Conservation (phyloP, 2,329 filamentous ascomycete species). For the Chaetomium globosum region DNA sequence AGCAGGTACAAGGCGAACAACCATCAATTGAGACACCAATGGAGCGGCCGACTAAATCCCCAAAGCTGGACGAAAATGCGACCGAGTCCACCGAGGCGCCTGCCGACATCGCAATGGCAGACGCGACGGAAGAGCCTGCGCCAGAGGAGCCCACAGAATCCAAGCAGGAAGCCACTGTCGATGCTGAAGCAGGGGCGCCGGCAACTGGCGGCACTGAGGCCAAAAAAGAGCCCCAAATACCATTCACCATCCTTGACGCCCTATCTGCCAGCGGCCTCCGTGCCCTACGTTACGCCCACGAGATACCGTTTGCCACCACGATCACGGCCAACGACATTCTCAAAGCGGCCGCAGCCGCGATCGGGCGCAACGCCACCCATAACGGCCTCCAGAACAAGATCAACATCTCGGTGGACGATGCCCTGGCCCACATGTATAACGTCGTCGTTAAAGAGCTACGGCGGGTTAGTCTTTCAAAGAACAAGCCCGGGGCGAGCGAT, state of each 20-base stretch:
- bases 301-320: slow-evolving; percentile 80
- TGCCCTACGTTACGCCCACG: slow-evolving; percentile 86
- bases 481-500: slow-evolving; percentile 47
- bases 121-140: slow-evolving; percentile 22
- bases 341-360: slow-evolving; percentile 73
- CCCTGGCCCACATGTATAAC: slow-evolving; percentile 87
- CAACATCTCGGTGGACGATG: slow-evolving; percentile 75
- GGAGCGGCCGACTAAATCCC: slow-evolving; percentile 38
- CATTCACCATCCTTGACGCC: slow-evolving; percentile 88
- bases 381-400: slow-evolving; percentile 76
- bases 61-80: slow-evolving; percentile 33
- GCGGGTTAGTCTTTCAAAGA: slow-evolving; percentile 42
- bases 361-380: slow-evolving; percentile 80
- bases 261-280: slow-evolving; percentile 91
- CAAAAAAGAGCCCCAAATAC: slow-evolving; percentile 41
- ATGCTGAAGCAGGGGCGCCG: neutral
- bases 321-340: slow-evolving; percentile 91
- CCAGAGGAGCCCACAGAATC: slow-evolving; percentile 19
- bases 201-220: slow-evolving; percentile 21
- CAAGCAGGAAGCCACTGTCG: slow-evolving; percentile 21
- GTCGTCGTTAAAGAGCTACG: slow-evolving; percentile 59
- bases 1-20: slow-evolving; percentile 41
- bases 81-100: slow-evolving; percentile 29
- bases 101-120: slow-evolving; percentile 32
- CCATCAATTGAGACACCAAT: slow-evolving; percentile 45